Evolutionary conservation across 176 grass and related monocot genomes (phyloP).

Genomic region (Lolium rigidum): DNA sequence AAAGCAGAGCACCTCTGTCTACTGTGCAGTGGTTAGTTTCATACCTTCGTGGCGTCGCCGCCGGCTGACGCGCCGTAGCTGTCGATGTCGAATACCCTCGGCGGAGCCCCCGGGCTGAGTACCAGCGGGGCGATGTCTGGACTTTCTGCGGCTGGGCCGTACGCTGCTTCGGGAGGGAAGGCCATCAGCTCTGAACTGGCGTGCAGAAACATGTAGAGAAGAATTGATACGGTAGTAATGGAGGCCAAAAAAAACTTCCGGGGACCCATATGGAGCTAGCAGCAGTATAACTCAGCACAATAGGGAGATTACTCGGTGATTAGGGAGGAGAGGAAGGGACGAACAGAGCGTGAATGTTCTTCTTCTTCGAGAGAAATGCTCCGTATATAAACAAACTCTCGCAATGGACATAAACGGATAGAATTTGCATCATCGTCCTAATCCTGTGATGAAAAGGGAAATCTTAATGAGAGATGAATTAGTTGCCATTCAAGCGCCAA

Average conservation of each 20-base stretch:
- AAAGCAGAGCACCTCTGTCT: background rate
- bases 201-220: background rate
- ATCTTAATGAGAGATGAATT: conserved; percentile 1
- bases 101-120: conserved; percentile 26
- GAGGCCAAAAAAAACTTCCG: conserved; percentile 32
- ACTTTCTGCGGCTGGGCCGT: conserved; percentile 6
- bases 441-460: background rate
- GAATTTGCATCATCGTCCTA: background rate
- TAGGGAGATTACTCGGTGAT: background rate
- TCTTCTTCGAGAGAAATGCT: background rate
- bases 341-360: background rate
- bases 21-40: background rate
- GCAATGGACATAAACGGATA: background rate
- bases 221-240: conserved; percentile 35
- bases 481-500: background rate
- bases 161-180: conserved; percentile 22
- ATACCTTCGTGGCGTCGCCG: conserved; percentile 59
- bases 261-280: conserved; percentile 37
- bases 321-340: conserved; percentile 40
- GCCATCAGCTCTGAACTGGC: conserved; percentile 28
- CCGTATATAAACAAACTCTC: conserved; percentile 1
- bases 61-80: conserved; percentile 48
- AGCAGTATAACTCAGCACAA: background rate
- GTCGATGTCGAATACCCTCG: conserved; percentile 55
- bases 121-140: conserved; percentile 18